A percentile compares a stretch with the other conserved stretches of the same genome.
These are phyloP conservation scores for Thinopyrum elongatum DNA, from an alignment of 176 grass and related monocot genomes.

Conservation along the genomic window DNA sequence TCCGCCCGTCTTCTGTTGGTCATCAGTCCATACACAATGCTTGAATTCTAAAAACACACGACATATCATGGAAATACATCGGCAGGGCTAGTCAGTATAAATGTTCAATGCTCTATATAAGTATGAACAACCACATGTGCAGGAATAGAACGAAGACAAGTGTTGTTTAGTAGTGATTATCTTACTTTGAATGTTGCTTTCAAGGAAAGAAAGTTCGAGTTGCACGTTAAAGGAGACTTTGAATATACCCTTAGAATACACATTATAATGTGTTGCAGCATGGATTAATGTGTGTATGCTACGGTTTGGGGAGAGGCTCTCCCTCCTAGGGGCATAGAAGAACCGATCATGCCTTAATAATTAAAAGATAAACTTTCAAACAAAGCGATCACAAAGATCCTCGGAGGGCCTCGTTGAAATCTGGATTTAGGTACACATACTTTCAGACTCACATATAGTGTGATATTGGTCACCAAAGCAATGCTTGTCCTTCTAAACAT, in stretches of 20 bases:
- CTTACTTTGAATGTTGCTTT: neutral
- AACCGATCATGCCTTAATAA: neutral
- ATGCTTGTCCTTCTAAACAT: neutral
- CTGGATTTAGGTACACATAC: neutral
- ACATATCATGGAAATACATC: constrained; percentile 5
- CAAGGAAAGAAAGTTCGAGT: neutral
- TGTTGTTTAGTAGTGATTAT: neutral
- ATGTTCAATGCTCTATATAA: neutral
- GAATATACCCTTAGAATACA: neutral
- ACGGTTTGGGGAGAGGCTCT: neutral
- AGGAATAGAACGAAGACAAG: neutral
- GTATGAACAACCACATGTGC: neutral
- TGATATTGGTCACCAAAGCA: neutral
- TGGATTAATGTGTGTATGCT: neutral
- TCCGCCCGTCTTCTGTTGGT: neutral
- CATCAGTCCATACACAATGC: neutral
- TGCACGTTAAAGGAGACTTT: neutral
- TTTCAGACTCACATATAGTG: constrained; percentile 28
- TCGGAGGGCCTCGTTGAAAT: too few species aligned
- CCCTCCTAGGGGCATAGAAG: neutral
- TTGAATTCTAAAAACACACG: constrained; percentile 19
- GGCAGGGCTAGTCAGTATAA: constrained; percentile 14
- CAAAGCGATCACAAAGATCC: too few species aligned
- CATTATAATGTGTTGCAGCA: neutral
- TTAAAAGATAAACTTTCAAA: too few species aligned